Conservation (phyloP, 1,284 basidiomycete genomes). For the Naganishia cerealis region DNA sequence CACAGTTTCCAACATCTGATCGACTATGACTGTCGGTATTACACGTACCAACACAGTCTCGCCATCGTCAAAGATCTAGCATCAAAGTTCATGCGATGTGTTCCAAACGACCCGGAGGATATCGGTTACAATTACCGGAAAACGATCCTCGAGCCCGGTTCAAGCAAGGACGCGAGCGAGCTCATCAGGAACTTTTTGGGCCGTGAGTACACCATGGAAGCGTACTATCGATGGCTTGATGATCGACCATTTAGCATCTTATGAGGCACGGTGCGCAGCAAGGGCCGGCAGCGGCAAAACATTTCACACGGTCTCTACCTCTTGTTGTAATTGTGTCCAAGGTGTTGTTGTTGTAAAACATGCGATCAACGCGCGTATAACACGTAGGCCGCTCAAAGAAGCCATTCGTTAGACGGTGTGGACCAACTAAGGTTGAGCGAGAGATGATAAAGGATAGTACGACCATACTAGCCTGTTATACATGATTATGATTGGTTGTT, state of each 20-base stretch:
- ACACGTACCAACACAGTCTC: constrained; percentile 6
- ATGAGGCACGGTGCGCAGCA: not conserved
- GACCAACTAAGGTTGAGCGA: no score
- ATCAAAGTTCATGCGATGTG: not conserved
- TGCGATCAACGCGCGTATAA: no score
- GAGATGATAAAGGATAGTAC: no score
- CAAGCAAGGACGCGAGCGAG: constrained; percentile 6
- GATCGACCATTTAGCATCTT: not conserved
- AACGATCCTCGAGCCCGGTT: constrained; percentile 12
- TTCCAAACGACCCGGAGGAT: not conserved
- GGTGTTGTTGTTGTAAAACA: no score
- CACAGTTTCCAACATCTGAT: constrained; percentile 6
- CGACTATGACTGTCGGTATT: constrained; percentile 17
- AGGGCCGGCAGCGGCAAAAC: no score
- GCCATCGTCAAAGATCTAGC: not conserved
- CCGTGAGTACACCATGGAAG: not conserved
- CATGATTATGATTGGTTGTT: constrained; percentile 22
- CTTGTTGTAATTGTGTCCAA: no score
- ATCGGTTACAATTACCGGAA: constrained; percentile 4
- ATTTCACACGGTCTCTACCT: no score
- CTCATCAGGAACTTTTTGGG: constrained; percentile 10
- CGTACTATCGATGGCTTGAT: constrained; percentile 12
- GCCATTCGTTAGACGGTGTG: no score
- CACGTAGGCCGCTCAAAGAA: no score
- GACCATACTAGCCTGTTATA: no score